Evolutionary conservation across 495 filamentous ascomycete genomes (phyloP).

Genomic region (Xylaria flabelliformis): DNA sequence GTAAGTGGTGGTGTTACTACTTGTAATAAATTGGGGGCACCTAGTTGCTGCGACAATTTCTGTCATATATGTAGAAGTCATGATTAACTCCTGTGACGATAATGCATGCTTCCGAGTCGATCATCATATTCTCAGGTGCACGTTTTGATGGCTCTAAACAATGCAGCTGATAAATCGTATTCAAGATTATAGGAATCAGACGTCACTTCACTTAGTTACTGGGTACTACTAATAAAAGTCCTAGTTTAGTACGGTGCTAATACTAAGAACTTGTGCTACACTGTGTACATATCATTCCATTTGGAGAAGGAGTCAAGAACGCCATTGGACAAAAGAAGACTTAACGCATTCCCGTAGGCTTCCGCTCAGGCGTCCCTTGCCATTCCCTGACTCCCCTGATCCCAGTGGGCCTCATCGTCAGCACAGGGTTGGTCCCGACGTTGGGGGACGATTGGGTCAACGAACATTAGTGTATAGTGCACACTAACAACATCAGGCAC

Average conservation of each 20-base stretch:
- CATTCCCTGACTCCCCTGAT: background rate
- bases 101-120: background rate
- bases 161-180: background rate
- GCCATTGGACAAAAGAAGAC: background rate
- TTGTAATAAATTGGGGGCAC: background rate
- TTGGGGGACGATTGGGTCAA: constrained; percentile 11
- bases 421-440: background rate
- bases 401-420: background rate
- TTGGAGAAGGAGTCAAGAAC: background rate
- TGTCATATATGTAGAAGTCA: background rate
- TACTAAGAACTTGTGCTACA: background rate
- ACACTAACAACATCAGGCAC: background rate
- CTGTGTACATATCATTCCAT: constrained; percentile 13
- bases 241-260: too few species aligned
- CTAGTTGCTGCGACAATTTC: constrained; percentile 17
- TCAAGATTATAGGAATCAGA: too few species aligned
- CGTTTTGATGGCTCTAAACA: background rate
- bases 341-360: constrained; percentile 4
- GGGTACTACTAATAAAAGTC: too few species aligned
- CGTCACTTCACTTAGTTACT: too few species aligned
- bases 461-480: too few species aligned
- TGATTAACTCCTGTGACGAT: background rate
- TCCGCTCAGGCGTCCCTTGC: background rate
- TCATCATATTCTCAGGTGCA: background rate
- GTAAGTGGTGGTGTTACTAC: background rate